Evolutionary conservation across 192 early-diverging fungal genomes (phyloP), one percentile per base, ranked within the genome.

Genomic region (Podila epicladia): DNA sequence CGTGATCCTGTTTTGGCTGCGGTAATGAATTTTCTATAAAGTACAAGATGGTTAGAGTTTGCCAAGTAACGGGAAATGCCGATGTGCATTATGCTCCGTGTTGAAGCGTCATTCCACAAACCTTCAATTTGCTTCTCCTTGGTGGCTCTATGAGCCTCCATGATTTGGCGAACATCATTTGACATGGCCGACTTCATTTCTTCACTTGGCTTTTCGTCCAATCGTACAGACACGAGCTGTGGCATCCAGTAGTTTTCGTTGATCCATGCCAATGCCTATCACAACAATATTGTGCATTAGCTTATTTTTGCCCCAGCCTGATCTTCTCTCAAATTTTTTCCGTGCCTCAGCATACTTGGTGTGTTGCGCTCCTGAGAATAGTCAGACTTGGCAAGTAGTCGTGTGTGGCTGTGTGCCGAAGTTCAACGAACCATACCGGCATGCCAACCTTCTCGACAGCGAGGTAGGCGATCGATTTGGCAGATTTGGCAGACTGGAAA

Each of bases 391-490:
- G 76, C 33, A 80, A 19, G 48, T 80, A 80, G 33, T 80, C 76
- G 38, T 80, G 76, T 0, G 76, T 80, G 9, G 76, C 76, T 1
- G 76, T 80, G 63, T 80, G 76, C 45, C 76, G 28, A 1, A 80
- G 66, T 28, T 80, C 76, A 4, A 80, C 76, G 53, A 80, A 80
- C 65, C 65, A 73, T 5, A 72, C 67, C 3, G 76, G 76, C 76
- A 80, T 80, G 0, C 76, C 76, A 15, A 80, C 76, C 26, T 80
- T 80, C 35, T 72, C 76, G 17, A 80, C 76, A 11, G 76, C 76
- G 19, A 80, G 32, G 28, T 80, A 80, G 26, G 76, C 76, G 38
- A 80, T 80, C 35, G 76, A 80, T 32, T 80, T 80, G 5, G 76
- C 76, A 38, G 76, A 57, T 17, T 69, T 80, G 9, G 70, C 45